A percentile compares a stretch with the other conserved stretches of the same genome.
These are phyloP conservation scores for Ceratobasidium sp. DNA, from an alignment of 1,284 basidiomycete species.

Conservation along the genomic window DNA sequence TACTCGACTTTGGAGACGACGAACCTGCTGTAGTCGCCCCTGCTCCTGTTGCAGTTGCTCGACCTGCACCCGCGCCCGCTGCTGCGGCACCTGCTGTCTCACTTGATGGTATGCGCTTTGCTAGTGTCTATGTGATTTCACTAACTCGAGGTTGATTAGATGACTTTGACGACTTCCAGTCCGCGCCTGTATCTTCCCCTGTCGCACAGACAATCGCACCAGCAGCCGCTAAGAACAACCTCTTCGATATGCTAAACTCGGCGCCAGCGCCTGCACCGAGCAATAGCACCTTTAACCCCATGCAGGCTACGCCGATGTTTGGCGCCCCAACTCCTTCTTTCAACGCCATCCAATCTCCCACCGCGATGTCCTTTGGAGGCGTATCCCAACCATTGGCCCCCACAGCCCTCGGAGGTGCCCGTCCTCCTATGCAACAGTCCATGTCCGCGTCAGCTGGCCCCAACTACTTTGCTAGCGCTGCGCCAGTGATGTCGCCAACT, in stretches of 20 bases:
- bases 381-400: slow-evolving; percentile 31
- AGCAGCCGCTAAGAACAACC: slow-evolving; percentile 53
- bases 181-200: slow-evolving; percentile 64
- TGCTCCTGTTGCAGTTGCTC: slow-evolving; percentile 58
- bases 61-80: slow-evolving; percentile 66
- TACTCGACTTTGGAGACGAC: slow-evolving; percentile 83
- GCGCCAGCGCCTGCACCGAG: slow-evolving; percentile 41
- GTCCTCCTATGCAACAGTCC: slow-evolving; percentile 32
- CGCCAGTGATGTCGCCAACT: slow-evolving; percentile 43
- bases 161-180: slow-evolving; percentile 93
- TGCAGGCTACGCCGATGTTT: slow-evolving; percentile 20
- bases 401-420: slow-evolving; percentile 13
- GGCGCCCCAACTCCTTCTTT: slow-evolving; percentile 28
- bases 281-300: slow-evolving; percentile 19
- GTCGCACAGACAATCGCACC: slow-evolving; percentile 51
- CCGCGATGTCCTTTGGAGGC: slow-evolving; percentile 35
- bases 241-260: slow-evolving; percentile 63
- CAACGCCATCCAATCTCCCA: slow-evolving; percentile 22
- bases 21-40: slow-evolving; percentile 55
- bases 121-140: not conserved
- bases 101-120: slow-evolving; percentile 60
- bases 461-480: slow-evolving; percentile 36
- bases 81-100: slow-evolving; percentile 56
- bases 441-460: slow-evolving; percentile 33
- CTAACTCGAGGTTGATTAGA: slow-evolving; percentile 57